Percentiles rank a stretch among this genome's conserved stretches.
phyloP scores from a whole-genome alignment of 176 grass and related monocot genomes.

The Dendrocalamus sinicus region DNA sequence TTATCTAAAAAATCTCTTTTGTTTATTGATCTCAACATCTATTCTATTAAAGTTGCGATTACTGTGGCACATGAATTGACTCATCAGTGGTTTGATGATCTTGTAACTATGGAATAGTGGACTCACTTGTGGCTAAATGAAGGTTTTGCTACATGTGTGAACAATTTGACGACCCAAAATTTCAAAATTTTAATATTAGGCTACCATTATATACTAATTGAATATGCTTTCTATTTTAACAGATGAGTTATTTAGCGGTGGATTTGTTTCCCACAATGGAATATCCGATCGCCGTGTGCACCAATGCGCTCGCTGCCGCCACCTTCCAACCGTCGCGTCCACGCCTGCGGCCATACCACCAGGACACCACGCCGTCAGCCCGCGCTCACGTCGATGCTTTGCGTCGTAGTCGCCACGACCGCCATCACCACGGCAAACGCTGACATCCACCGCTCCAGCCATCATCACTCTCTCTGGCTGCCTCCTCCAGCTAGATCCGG shows the following conservation, averaged over 20 bases:
- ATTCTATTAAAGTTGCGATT: constrained; percentile 61
- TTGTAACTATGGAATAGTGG: constrained; percentile 77
- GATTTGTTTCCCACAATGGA: constrained; percentile 78
- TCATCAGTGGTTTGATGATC: constrained; percentile 92
- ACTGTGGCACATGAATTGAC: constrained; percentile 83
- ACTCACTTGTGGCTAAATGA: constrained; percentile 72
- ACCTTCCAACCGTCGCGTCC: too few species aligned
- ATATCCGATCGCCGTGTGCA: constrained; percentile 11
- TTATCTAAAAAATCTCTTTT: not conserved
- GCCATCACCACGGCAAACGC: too few species aligned
- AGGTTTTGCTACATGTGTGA: constrained; percentile 85
- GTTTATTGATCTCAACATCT: constrained; percentile 30
- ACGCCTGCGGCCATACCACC: too few species aligned
- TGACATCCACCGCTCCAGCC: too few species aligned
- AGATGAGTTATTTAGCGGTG: constrained; percentile 69
- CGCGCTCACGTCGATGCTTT: too few species aligned
- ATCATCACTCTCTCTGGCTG: too few species aligned
- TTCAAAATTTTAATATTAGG: not conserved
- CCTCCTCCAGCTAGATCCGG: too few species aligned
- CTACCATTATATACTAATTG: not conserved
- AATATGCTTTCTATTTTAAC: constrained; percentile 33
- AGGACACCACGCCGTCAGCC: too few species aligned
- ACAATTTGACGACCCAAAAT: not conserved
- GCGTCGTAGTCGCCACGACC: too few species aligned
- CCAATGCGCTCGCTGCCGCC: too few species aligned